These are phyloP conservation scores for Lodderomyces metapsilosis DNA, from an alignment of 1,139 yeast genomes.

Conservation along the genomic window DNA sequence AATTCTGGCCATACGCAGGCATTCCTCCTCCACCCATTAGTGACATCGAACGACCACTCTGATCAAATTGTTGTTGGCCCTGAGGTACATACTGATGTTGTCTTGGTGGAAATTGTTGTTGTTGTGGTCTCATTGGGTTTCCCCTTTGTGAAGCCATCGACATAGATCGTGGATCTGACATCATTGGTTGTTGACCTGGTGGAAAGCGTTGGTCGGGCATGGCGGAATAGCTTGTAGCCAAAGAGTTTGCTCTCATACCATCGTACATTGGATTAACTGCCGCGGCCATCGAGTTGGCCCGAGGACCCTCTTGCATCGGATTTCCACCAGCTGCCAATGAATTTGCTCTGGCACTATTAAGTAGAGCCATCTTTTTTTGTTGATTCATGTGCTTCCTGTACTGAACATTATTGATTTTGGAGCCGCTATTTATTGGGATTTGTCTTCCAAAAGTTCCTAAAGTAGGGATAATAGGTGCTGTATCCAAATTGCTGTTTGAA, in stretches of 20 bases:
- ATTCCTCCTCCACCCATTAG: constrained; percentile 17
- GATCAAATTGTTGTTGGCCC: constrained; percentile 2
- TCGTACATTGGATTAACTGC: neutral
- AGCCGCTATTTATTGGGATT: constrained; percentile 14
- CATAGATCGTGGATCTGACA: constrained; percentile 10
- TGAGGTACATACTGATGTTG: constrained; percentile 10
- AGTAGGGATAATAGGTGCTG: constrained; percentile 76
- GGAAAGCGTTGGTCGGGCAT: constrained; percentile 3
- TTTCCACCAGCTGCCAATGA: constrained; percentile 37
- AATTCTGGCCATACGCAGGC: constrained; percentile 9
- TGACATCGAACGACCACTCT: constrained; percentile 22
- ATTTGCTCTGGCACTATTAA: constrained; percentile 48
- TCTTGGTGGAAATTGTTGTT: constrained; percentile 10
- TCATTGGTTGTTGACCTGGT: constrained; percentile 4
- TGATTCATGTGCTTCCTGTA: constrained; percentile 70
- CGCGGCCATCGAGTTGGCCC: constrained; percentile 3
- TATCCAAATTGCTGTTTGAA: constrained; percentile 43
- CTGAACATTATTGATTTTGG: constrained; percentile 47
- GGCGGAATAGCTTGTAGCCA: constrained; percentile 1
- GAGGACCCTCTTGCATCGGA: constrained; percentile 23
- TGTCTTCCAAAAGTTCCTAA: constrained; percentile 27
- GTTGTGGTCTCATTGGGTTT: constrained; percentile 19
- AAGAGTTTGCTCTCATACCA: constrained; percentile 1
- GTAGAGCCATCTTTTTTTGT: constrained; percentile 58
- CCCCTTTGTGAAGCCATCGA: constrained; percentile 9